phyloP scores from a whole-genome alignment of 305 asterid species.

The Fraxinus albicans region DNA sequence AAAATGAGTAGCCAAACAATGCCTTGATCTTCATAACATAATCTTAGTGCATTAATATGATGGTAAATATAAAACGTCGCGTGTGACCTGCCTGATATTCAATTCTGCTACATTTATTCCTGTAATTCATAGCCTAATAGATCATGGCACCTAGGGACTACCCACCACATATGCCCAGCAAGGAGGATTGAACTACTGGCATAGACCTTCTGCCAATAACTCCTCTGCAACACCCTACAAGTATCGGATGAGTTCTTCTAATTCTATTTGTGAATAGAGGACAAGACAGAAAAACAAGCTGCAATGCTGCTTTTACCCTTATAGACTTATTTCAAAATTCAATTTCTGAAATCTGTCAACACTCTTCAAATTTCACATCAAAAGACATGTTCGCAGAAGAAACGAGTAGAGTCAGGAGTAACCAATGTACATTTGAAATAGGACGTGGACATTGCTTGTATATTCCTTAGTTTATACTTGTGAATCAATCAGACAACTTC shows the following conservation, averaged over 20 bases:
- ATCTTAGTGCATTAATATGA: slow-evolving; percentile 21
- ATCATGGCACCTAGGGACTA: not conserved
- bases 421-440: not conserved
- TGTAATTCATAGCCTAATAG: not conserved
- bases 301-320: not conserved
- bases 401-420: not conserved
- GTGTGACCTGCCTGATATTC: not conserved
- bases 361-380: not conserved
- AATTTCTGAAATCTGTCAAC: not conserved
- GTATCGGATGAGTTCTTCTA: not conserved
- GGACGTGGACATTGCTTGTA: not conserved
- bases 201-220: not conserved
- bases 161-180: not conserved
- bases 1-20: not conserved
- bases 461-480: not conserved
- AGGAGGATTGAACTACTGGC: not conserved
- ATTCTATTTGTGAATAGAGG: not conserved
- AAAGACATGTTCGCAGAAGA: not conserved
- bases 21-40: not conserved
- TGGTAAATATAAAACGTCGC: not conserved
- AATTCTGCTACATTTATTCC: not conserved
- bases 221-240: not conserved
- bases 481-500: not conserved
- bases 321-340: not conserved
- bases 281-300: not conserved